Evolutionary conservation across 164 flowering plant genomes (phyloP).

Genomic region (Umbellularia californica): DNA sequence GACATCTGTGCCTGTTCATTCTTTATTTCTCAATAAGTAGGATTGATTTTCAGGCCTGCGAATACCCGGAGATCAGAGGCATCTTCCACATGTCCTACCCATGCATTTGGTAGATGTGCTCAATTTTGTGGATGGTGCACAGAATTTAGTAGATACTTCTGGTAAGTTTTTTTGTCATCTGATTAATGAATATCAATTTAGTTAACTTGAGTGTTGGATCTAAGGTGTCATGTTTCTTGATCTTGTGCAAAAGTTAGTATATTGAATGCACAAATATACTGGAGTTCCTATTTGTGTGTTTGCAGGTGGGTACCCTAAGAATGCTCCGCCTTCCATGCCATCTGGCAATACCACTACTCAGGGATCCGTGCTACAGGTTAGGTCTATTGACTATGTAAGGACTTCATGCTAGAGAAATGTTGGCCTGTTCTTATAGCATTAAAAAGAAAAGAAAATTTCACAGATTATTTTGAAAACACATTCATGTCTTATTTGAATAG

Average conservation of each 20-base stretch:
- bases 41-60: constrained; percentile 50
- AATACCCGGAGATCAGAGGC: constrained; percentile 80
- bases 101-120: constrained; percentile 79
- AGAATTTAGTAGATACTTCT: constrained; percentile 55
- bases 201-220: background rate
- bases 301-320: constrained; percentile 75
- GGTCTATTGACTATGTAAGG: constrained; percentile 3
- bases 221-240: background rate
- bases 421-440: background rate
- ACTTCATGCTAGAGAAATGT: background rate
- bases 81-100: constrained; percentile 70
- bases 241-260: constrained; percentile 4
- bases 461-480: background rate
- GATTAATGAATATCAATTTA: background rate
- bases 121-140: constrained; percentile 48
- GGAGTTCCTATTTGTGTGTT: constrained; percentile 6
- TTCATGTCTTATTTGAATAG: background rate
- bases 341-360: constrained; percentile 48
- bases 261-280: background rate
- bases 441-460: background rate
- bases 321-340: constrained; percentile 46
- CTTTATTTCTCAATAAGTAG: background rate
- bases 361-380: constrained; percentile 71
- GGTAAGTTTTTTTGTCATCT: constrained; percentile 36
- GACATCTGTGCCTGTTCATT: background rate